Evolutionary conservation across 805 yeast species (phyloP).

Genomic region (Yamadazyma sp.): DNA sequence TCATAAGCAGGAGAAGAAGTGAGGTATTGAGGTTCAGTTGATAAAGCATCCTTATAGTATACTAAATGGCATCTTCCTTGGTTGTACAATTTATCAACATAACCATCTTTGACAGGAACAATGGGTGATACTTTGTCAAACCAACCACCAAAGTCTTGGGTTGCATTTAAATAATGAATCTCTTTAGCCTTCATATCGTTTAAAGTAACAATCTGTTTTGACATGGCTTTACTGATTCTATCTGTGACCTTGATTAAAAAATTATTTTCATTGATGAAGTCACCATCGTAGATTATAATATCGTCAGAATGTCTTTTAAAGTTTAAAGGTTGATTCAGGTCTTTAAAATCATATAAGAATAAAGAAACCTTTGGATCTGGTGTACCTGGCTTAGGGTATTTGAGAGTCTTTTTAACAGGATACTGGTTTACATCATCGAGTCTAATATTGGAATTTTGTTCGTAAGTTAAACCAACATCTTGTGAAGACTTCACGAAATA

Average conservation of each 20-base stretch:
- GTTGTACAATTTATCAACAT: conserved; percentile 66
- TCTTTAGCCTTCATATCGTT: conserved; percentile 31
- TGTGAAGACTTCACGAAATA: conserved; percentile 39
- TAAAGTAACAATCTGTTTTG: conserved; percentile 45
- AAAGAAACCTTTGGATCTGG: conserved; percentile 53
- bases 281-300: conserved; percentile 55
- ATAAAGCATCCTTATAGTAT: conserved; percentile 61
- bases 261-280: conserved; percentile 52
- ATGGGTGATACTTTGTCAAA: conserved; percentile 41
- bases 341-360: conserved; percentile 32
- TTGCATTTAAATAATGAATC: conserved; percentile 33
- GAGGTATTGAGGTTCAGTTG: conserved; percentile 45
- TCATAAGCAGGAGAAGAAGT: conserved; percentile 74
- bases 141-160: conserved; percentile 53
- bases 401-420: conserved; percentile 44
- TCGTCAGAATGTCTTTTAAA: conserved; percentile 27
- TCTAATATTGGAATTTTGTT: background rate
- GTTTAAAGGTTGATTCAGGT: conserved; percentile 8
- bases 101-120: conserved; percentile 29
- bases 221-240: conserved; percentile 53
- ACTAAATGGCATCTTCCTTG: conserved; percentile 71
- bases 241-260: conserved; percentile 63
- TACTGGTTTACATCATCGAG: conserved; percentile 34
- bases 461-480: conserved; percentile 11
- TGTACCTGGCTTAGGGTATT: conserved; percentile 75